Evolutionary conservation across 176 grass and related monocot genomes (phyloP), one percentile per base, ranked within the genome.

Genomic region (Triticum timopheevii): DNA sequence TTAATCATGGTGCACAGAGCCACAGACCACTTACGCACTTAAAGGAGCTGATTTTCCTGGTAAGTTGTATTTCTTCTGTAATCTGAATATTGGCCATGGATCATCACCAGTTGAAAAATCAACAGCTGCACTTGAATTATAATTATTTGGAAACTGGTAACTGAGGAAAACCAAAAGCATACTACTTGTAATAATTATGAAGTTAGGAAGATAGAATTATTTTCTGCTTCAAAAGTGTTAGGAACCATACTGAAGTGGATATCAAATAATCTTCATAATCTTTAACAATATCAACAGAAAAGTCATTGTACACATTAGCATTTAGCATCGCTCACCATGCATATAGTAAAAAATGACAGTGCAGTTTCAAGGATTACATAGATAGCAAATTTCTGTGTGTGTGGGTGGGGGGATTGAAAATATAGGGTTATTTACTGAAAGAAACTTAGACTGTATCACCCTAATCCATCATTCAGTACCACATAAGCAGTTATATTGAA

Each of bases 11-110:
- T 27, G 73, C 63, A 73, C 24, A 54, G 50, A 54, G 50, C 54
- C 54, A 59, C 54, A 85, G 31, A 49, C 78, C 77, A 91, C 93
- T 94, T 79, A 98, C 93, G 96, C 35, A 65, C 88, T 89, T 71
- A 95, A 82, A 89, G 96, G 90, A 79, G 92, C 90, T 92, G 96
- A 98, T 94, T 95, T 90, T 90, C 93, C 90, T 33, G 93, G 93
- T 31, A 89, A 89, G 73, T 98, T 98, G 76, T 92, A 95, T 78
- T 95, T 56, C 90, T 94, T 98, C 83, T 98, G 96, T 49, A 95
- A 67, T 76, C 78, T 71, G 69, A 95, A 98, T 92, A 86, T 92
- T 65, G 86, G 87, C 84, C 92, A 94, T 88, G 96, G 89, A 91
- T 94, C 75, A 58, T 91, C 89, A 33, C 86, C 93, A 34, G 92